Conservation (phyloP, 805 yeast species). For the Alloascoidea africana region DNA sequence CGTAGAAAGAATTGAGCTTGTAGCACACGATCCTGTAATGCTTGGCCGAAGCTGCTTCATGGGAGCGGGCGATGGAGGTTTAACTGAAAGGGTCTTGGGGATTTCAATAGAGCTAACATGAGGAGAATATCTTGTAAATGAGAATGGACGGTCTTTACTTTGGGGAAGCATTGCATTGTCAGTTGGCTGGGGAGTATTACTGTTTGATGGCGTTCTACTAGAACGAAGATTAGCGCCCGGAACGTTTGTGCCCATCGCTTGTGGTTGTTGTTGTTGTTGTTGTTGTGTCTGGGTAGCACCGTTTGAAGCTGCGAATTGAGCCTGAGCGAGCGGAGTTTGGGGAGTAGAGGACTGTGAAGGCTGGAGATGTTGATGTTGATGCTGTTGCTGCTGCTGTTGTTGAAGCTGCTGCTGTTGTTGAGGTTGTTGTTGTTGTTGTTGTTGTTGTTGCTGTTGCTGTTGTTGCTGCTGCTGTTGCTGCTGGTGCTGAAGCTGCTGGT, state of each 20-base stretch:
- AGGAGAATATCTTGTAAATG: constrained; percentile 11
- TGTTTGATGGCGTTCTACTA: background rate
- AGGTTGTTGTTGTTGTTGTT: constrained; percentile 4
- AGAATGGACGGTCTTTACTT: background rate
- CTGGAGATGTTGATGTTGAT: constrained; percentile 6
- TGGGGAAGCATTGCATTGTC: background rate
- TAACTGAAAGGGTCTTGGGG: constrained; percentile 50
- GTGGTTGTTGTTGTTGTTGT: constrained; percentile 5
- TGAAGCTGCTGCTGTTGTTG: constrained; percentile 7
- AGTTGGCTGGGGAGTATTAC: background rate
- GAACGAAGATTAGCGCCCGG: background rate
- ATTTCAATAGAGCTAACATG: constrained; percentile 53
- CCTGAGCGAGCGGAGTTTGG: background rate
- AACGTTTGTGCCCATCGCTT: constrained; percentile 6
- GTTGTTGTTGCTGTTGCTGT: constrained; percentile 5
- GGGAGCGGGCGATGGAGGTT: constrained; percentile 48
- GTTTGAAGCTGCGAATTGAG: background rate
- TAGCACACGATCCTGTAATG: constrained; percentile 69
- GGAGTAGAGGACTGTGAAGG: constrained; percentile 3
- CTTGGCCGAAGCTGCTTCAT: constrained; percentile 68
- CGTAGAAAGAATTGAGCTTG: constrained; percentile 50
- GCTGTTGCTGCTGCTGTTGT: constrained; percentile 8
- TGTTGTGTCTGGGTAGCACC: constrained; percentile 3
- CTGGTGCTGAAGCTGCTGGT: constrained; percentile 6
- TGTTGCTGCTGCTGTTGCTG: constrained; percentile 3